Base-by-base conservation (phyloP, 768 basidiomycete genomes). In the Amanita phalloides region DNA sequence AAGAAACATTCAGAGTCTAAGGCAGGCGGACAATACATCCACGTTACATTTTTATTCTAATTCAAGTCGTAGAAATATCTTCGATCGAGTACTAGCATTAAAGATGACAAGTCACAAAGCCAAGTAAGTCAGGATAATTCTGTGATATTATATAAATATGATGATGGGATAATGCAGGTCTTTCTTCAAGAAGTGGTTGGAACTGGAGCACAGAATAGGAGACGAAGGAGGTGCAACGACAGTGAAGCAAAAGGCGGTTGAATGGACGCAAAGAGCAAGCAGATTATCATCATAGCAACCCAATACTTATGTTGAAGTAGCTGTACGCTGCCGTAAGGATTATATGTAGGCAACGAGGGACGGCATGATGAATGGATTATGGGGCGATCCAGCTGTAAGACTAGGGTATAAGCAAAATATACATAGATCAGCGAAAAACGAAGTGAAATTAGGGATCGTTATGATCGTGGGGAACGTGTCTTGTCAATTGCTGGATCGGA, bases 121-220 rank as follows among this genome's bases (percentile, higher is more conserved):
- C 20, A 97, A 96, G 90, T 94, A 62, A 61, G 84, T 75, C n/a
- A 21, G 21, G 38, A 32, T 58, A 36, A 39, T 35, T 28, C 45
- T 51, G 41, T 35, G 45, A 30, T 4, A 26, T 55, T 35, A 59
- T 49, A 49, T 43, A 33, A 43, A 44, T 59, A 30, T 49, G 57
- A 9, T 57, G 58, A 33, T 33, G 33, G 53, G 47, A 25, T 50
- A 21, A 41, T 52, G 32, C 53, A 93, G 90, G 68, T 80, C 84
- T 26, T 85, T 97, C 67, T 98, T 99, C 79, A 99, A 99, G 69
- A 97, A 97, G 66, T 96, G 94, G 90, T 73, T 98, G 30, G 84
- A 84, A 54, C 67, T 96, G 36, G 96, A 98, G 66, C 81, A 79
- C 58, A 78, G 81, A 57, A 68, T 93, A 53, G 96, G 95, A 3